Evolutionary conservation across 164 flowering plant genomes (phyloP).

Genomic region (Macadamia tetraphylla): DNA sequence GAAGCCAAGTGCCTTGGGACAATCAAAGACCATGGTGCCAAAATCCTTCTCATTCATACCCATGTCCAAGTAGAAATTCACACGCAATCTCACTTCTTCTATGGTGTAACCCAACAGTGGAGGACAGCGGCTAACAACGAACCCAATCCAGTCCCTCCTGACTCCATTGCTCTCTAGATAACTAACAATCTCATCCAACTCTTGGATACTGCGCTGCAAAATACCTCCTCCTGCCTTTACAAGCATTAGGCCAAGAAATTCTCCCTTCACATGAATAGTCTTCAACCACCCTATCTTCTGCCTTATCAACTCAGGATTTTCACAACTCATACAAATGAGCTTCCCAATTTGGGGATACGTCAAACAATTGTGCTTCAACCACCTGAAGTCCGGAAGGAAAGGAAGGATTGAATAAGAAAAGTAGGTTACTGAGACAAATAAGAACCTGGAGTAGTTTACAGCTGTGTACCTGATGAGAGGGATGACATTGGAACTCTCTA

Average conservation of each 20-base stretch:
- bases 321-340: conserved; percentile 63
- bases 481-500: conserved; percentile 57
- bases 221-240: conserved; percentile 46
- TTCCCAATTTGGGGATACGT: conserved; percentile 80
- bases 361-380: conserved; percentile 84
- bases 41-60: conserved; percentile 78
- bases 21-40: conserved; percentile 92
- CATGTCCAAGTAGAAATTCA: conserved; percentile 63
- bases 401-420: no score
- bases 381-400: conserved; percentile 36
- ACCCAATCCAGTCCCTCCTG: conserved; percentile 87
- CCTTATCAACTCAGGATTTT: conserved; percentile 48
- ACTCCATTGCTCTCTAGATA: conserved; percentile 75
- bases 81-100: conserved; percentile 67
- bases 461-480: conserved; percentile 61
- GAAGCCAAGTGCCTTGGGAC: conserved; percentile 69
- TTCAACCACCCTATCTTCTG: conserved; percentile 62
- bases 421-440: neutral
- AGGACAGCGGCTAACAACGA: conserved; percentile 68
- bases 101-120: conserved; percentile 49
- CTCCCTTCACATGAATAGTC: conserved; percentile 63
- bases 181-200: conserved; percentile 55
- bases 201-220: conserved; percentile 45
- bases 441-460: neutral
- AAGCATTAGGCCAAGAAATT: conserved; percentile 50